Evolutionary conservation across 768 basidiomycete genomes (phyloP).

Genomic region (Auriscalpium microsporum): DNA sequence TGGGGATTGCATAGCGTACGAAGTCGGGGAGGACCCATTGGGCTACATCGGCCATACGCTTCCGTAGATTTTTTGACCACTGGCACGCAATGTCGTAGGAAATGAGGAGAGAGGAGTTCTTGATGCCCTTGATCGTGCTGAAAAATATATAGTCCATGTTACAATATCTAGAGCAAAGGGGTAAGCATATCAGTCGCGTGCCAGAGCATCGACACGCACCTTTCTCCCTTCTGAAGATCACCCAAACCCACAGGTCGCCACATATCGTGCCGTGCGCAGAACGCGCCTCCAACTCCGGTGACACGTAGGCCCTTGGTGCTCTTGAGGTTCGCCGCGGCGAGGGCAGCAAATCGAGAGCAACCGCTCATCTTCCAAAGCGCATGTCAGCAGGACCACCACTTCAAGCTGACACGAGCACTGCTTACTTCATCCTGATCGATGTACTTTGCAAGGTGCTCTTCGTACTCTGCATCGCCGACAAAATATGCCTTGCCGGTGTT

Average conservation of each 20-base stretch:
- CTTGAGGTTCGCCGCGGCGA: neutral
- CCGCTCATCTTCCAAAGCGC: neutral
- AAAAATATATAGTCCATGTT: neutral
- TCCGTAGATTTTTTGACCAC: slow-evolving; percentile 16
- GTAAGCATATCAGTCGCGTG: too few relatives aligned
- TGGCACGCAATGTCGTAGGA: slow-evolving; percentile 22
- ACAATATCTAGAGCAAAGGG: neutral
- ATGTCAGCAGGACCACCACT: too few relatives aligned
- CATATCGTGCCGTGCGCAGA: neutral
- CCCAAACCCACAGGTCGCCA: neutral
- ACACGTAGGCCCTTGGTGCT: neutral
- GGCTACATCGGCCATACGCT: neutral
- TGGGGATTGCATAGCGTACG: neutral
- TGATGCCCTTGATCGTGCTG: neutral
- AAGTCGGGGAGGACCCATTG: neutral
- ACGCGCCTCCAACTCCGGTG: neutral
- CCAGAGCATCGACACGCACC: neutral
- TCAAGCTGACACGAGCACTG: neutral
- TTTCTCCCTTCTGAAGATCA: neutral
- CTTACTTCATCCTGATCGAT: too few relatives aligned
- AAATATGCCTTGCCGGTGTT: too few relatives aligned
- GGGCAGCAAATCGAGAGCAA: neutral
- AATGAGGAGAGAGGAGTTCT: neutral
- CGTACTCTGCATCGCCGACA: too few relatives aligned
- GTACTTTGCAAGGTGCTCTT: too few relatives aligned